Evolutionary conservation across 1,284 basidiomycete genomes (phyloP), one percentile per base, ranked within the genome.

Genomic region (Moniliophthora roreri): DNA sequence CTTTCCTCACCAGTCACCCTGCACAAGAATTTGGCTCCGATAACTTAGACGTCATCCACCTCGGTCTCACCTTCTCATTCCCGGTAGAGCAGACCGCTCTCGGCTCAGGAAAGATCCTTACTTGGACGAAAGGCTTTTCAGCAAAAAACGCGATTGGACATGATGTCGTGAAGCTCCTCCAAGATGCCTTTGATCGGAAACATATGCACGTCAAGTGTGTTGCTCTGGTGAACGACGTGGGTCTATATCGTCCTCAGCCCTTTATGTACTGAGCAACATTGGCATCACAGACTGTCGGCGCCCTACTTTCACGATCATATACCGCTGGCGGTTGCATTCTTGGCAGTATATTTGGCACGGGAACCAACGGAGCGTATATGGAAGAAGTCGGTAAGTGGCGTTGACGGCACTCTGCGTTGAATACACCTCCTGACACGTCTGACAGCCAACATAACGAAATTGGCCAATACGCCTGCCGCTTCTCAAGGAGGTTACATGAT

Each of bases 11-110:
- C 11, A 74, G 71, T 18, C 75, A 79, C 20, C 51, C 51, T 28
- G 35, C 54, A 6, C 51, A 59, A 38, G 45, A 58, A 32, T 54
- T 42, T 47, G 40, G 67, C 62, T 53, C 55, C 61, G 28, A 76
- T 76, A 63, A 52, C 58, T 75, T 78, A 65, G 75, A 85, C 62
- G 64, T 71, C 15, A 69, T 98, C 56, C 87, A 91, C 57, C 83
- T 98, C 4, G 95, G 95, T 5, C 80, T 98, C 51, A 98, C 95
- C 0, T 99, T 99, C 71, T 94, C 91, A 44, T 98, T 98, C 77
- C 97, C 96, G 2, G 97, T 98, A 44, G 93, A 98, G 65, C 97
- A 99, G 68, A 94, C 93, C 0, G 95, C 96, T 1, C 80, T 99
- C 34, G 88, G 89, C 65, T 82, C 84, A 26, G 96, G 97, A 2